phyloP scores from a whole-genome alignment of 164 flowering plant species.

The Vitis amurensis region DNA sequence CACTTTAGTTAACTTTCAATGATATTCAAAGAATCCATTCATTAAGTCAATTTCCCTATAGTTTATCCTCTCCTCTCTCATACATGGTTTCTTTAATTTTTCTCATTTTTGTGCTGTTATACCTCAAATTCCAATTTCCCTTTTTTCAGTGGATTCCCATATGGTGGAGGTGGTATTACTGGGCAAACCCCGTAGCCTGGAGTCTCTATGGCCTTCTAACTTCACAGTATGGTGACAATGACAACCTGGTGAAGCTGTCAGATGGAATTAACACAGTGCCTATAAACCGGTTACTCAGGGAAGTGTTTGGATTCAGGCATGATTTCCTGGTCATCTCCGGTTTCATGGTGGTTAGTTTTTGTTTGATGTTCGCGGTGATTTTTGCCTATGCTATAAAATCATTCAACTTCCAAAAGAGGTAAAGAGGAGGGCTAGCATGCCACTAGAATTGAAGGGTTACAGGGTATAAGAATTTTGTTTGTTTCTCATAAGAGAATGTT shows the following conservation, averaged over 20 bases:
- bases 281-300: conserved; percentile 36
- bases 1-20: too few species aligned
- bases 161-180: conserved; percentile 99
- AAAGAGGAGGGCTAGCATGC: conserved; percentile 10
- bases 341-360: conserved; percentile 62
- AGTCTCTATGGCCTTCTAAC: conserved; percentile 81
- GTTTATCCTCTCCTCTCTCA: too few species aligned
- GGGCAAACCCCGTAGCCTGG: conserved; percentile 93
- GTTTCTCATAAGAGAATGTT: too few species aligned
- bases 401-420: conserved; percentile 89
- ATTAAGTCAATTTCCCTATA: neutral
- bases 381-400: conserved; percentile 81
- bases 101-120: neutral
- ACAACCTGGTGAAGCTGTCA: conserved; percentile 47
- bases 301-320: conserved; percentile 68
- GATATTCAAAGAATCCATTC: too few species aligned
- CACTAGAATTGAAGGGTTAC: neutral
- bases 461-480: neutral
- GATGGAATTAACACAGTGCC: conserved; percentile 51
- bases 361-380: conserved; percentile 61
- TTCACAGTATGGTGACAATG: conserved; percentile 74
- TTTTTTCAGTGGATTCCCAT: conserved; percentile 75
- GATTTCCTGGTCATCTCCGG: conserved; percentile 69
- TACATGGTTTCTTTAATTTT: too few species aligned
- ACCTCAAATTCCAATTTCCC: neutral